Base-by-base conservation (phyloP, 2,329 filamentous ascomycete species). In the Verticillium nubilum region DNA sequence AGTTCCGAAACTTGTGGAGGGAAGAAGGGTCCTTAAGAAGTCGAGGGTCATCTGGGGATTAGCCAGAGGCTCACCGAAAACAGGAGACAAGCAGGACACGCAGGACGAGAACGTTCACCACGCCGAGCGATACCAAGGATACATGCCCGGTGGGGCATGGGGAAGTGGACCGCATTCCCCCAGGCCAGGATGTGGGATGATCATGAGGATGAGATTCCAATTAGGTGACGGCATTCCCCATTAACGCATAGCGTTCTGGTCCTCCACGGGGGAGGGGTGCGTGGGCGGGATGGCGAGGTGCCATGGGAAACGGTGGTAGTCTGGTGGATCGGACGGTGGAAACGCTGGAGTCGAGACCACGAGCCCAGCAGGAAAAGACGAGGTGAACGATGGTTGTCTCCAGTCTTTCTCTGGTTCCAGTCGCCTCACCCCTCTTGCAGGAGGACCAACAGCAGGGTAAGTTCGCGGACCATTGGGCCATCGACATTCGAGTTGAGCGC, bases 121-220 rank as follows among this genome's bases (percentile, higher is more conserved):
- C 35, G 54, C 33, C 35, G 54, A 35, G 33, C 25, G 35, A 26
- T 9, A 35, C 54, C 33, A 56, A 27, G 42, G 35, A 23, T 5
- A 29, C 54, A 56, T 42, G 31, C 42, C 31, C 29, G 33, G 54
- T 56, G 54, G 54, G 19, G 54, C 54, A 56, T 56, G 54, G 54
- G 54, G 54, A 56, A 56, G 54, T 56, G 54, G 54, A 47, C 54
- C 54, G 54, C 33, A 28, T 56, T 56, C 54, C 54, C 54, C 54
- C 37, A 37, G 54, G 33, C 33, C 54, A 25, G 29, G 12, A 26
- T 23, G 42, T 50, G n/a, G 42, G 42, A 50, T 50, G 42, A 50
- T 50, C 42, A 25, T 9, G 52, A 54, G 52, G 27, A 54, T 28
- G 19, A 33, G 52, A 33, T 6, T 6, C 5, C 28, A 23, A 9